A percentile compares a stretch with the other conserved stretches of the same genome.
These are phyloP conservation scores for Neofusicoccum umdonicola DNA, from an alignment of 2,329 filamentous ascomycete species.

Conservation along the genomic window DNA sequence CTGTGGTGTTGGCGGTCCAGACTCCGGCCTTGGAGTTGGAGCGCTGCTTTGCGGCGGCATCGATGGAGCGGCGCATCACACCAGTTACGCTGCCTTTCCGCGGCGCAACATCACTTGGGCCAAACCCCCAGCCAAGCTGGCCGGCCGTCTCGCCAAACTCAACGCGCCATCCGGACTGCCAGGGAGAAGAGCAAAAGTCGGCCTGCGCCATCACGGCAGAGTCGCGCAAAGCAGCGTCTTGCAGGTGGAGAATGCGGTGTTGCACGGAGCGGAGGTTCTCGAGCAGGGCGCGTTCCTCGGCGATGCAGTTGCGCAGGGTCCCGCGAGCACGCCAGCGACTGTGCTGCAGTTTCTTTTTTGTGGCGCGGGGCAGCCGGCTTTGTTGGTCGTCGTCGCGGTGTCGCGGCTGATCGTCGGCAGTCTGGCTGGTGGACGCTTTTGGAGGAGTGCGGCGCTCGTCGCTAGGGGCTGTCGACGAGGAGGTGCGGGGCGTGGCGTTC, in stretches of 20 bases:
- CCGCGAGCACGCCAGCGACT: conserved; percentile 16
- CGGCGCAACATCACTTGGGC: background rate
- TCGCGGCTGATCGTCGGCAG: background rate
- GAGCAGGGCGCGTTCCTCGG: conserved; percentile 9
- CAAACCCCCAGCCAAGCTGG: background rate
- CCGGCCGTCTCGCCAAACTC: background rate
- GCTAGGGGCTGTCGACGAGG: background rate
- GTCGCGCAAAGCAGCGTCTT: background rate
- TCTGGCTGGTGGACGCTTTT: background rate
- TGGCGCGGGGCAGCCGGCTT: background rate
- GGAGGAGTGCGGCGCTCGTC: background rate
- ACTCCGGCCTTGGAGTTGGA: background rate
- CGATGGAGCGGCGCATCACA: background rate
- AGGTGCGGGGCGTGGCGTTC: background rate
- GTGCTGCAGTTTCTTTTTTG: conserved; percentile 15
- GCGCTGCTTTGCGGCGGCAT: background rate
- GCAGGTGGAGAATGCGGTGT: background rate
- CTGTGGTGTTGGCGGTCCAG: background rate
- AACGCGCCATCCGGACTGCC: background rate
- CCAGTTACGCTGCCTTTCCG: background rate
- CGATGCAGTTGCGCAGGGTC: conserved; percentile 4
- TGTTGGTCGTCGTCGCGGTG: background rate
- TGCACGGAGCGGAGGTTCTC: background rate
- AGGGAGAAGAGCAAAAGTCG: background rate
- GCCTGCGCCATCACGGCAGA: background rate